Percentiles rank a stretch among this genome's conserved stretches.
Conservation (phyloP, 257 asterid species). For the Cruciata laevipes region DNA sequence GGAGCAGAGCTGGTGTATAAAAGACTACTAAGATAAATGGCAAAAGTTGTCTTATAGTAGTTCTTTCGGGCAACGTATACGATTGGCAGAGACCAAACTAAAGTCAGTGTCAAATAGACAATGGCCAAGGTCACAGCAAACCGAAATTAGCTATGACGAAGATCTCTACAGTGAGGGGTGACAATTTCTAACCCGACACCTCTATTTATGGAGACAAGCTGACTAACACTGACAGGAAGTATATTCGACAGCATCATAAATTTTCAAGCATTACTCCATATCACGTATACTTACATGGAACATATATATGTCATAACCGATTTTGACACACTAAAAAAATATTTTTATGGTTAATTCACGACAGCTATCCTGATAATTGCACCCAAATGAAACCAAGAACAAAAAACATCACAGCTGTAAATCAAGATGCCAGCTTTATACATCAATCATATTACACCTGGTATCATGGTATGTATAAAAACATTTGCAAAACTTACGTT, state of each 20-base stretch:
- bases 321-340: background rate
- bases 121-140: background rate
- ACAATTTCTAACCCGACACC: background rate
- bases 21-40: background rate
- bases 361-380: background rate
- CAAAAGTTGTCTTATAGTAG: background rate
- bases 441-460: background rate
- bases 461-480: background rate
- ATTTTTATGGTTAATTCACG: background rate
- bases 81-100: background rate
- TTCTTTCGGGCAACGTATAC: background rate
- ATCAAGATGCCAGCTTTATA: slow-evolving; percentile 1
- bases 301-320: background rate
- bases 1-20: background rate
- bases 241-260: too few species aligned
- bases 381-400: background rate
- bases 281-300: background rate
- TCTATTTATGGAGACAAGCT: background rate
- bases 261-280: too few species aligned
- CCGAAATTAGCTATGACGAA: background rate
- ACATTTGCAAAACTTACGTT: slow-evolving; percentile 40
- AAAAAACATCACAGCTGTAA: background rate
- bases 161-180: background rate
- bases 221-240: background rate
- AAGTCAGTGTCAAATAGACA: background rate